phyloP scores from a whole-genome alignment of 2,329 filamentous ascomycete genomes.

The Paracoccidioides brasiliensis region DNA sequence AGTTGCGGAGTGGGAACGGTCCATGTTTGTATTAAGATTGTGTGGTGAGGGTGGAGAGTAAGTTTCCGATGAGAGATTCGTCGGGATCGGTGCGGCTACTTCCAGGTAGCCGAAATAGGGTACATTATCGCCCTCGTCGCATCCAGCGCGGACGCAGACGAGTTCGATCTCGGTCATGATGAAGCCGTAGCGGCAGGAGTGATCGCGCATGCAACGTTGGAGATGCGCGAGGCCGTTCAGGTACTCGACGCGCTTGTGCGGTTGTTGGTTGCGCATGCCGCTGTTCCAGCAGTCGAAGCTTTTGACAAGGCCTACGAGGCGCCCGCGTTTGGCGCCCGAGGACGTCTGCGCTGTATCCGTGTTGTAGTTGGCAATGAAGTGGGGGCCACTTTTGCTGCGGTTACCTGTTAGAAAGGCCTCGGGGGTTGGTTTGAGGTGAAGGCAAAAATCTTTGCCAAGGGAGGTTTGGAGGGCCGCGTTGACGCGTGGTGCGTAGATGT shows the following conservation, averaged over 20 bases:
- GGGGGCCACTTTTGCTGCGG: slow-evolving; percentile 34
- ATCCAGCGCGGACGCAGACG: slow-evolving; percentile 72
- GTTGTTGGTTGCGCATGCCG: slow-evolving; percentile 75
- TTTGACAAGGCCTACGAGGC: slow-evolving; percentile 75
- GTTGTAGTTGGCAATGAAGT: slow-evolving; percentile 42
- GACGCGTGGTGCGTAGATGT: slow-evolving; percentile 72
- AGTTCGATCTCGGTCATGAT: slow-evolving; percentile 95
- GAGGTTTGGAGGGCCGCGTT: slow-evolving; percentile 72
- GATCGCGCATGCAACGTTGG: slow-evolving; percentile 85
- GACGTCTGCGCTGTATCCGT: slow-evolving; percentile 37
- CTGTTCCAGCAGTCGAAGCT: slow-evolving; percentile 92
- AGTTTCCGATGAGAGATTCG: slow-evolving; percentile 31
- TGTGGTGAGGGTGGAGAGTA: slow-evolving; percentile 5
- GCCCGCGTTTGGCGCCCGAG: slow-evolving; percentile 41
- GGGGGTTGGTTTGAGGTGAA: slow-evolving; percentile 32
- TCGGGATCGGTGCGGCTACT: slow-evolving; percentile 46
- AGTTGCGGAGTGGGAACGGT: slow-evolving; percentile 12
- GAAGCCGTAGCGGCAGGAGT: slow-evolving; percentile 86
- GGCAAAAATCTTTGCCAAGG: slow-evolving; percentile 49
- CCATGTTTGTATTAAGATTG: slow-evolving; percentile 5
- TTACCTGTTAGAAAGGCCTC: slow-evolving; percentile 23
- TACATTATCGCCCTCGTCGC: slow-evolving; percentile 42
- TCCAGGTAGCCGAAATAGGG: slow-evolving; percentile 87
- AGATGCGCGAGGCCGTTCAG: slow-evolving; percentile 73
- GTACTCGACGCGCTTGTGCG: slow-evolving; percentile 78